Evolutionary conservation across 2,329 filamentous ascomycete genomes (phyloP).

Genomic region (Graphiopsis chlorocephala): DNA sequence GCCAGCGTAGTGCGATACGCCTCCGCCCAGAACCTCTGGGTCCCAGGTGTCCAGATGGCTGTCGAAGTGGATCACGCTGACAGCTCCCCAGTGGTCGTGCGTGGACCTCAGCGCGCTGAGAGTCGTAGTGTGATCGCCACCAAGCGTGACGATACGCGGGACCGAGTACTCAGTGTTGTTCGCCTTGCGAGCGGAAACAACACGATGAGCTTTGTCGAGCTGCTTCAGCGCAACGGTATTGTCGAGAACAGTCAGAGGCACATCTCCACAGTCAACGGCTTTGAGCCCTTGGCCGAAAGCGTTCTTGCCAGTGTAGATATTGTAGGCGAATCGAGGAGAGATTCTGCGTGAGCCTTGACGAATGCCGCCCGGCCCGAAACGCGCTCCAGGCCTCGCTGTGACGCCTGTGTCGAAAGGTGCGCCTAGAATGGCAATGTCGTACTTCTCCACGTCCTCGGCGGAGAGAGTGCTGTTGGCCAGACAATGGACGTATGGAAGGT

Average conservation of each 20-base stretch:
- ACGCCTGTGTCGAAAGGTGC: conserved; percentile 52
- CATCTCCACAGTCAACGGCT: conserved; percentile 56
- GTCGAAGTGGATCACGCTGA: conserved; percentile 60
- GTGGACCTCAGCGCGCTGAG: conserved; percentile 52
- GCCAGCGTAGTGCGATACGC: conserved; percentile 59
- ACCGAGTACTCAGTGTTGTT: conserved; percentile 45
- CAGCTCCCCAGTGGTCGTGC: conserved; percentile 50
- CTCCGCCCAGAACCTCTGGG: conserved; percentile 54
- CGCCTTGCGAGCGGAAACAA: conserved; percentile 45
- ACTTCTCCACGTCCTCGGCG: conserved; percentile 39
- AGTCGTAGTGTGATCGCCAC: conserved; percentile 58
- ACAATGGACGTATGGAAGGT: conserved; percentile 50
- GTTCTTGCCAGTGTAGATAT: conserved; percentile 49
- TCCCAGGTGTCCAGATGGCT: conserved; percentile 56
- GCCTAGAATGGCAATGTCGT: conserved; percentile 50
- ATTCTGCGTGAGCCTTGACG: conserved; percentile 51
- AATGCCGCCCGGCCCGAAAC: conserved; percentile 54
- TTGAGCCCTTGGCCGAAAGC: conserved; percentile 46
- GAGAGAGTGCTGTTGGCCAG: conserved; percentile 27
- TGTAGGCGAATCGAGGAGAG: conserved; percentile 40
- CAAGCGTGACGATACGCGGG: conserved; percentile 53
- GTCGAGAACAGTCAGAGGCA: conserved; percentile 47
- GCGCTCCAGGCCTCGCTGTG: conserved; percentile 51
- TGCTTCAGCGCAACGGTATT: conserved; percentile 56
- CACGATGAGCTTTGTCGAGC: conserved; percentile 51